Evolutionary conservation across 164 flowering plant genomes (phyloP).

Genomic region (Vitis cinerea): DNA sequence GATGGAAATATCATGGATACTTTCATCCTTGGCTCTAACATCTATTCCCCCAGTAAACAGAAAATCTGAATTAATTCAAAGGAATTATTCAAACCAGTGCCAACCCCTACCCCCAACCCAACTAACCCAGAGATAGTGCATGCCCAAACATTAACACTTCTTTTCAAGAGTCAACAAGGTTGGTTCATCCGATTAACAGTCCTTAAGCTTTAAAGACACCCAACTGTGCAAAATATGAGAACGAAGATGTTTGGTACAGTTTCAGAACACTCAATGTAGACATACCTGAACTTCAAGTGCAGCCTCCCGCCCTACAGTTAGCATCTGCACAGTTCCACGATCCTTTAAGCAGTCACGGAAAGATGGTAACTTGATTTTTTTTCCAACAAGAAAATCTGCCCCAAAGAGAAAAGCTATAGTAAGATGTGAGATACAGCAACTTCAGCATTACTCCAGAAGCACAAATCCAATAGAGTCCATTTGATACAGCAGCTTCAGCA

Average conservation of each 20-base stretch:
- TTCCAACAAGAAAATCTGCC: conserved; percentile 86
- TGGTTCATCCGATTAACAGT: neutral
- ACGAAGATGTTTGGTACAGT: too few species aligned
- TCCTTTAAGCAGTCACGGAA: conserved; percentile 85
- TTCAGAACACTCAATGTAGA: conserved; percentile 3
- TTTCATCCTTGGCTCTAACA: too few species aligned
- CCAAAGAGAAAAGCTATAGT: conserved; percentile 43
- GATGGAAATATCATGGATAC: too few species aligned
- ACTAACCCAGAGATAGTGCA: neutral
- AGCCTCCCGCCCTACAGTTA: conserved; percentile 89
- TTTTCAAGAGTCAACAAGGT: too few species aligned
- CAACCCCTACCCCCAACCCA: neutral
- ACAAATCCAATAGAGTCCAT: conserved; percentile 39
- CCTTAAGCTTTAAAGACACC: neutral
- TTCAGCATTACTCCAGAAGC: conserved; percentile 36
- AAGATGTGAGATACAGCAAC: conserved; percentile 35
- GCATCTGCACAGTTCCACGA: conserved; percentile 92
- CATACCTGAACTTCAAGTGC: conserved; percentile 95
- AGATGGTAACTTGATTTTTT: conserved; percentile 86
- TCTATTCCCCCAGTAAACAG: too few species aligned
- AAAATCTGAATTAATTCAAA: too few species aligned
- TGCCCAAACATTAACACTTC: neutral
- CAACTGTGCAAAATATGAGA: neutral
- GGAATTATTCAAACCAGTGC: too few species aligned
- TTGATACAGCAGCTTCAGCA: conserved; percentile 58